Conservation (phyloP, 225 moss, liverwort and hornwort species). For the Asterella californica region DNA sequence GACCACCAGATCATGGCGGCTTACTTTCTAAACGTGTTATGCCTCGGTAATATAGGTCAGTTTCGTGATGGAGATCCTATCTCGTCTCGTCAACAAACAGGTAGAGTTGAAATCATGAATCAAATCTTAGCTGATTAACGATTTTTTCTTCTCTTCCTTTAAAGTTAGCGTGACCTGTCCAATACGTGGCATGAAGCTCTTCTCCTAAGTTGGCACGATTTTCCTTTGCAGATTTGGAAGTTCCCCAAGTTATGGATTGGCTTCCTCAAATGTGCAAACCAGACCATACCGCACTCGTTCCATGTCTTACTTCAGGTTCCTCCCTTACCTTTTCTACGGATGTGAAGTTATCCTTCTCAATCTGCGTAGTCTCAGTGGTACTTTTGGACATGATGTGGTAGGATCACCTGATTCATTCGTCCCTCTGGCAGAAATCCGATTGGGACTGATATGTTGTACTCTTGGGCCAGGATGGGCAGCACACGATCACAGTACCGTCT, state of each 20-base stretch:
- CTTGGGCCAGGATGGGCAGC: constrained; percentile 11
- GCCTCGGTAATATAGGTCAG: constrained; percentile 58
- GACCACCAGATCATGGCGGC: not conserved
- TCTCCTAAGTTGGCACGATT: not conserved
- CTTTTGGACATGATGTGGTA: not conserved
- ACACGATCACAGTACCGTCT: constrained; percentile 9
- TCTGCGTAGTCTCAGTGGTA: not conserved
- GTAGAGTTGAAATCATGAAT: constrained; percentile 27
- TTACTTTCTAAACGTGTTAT: not conserved
- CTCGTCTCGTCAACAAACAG: constrained; percentile 96
- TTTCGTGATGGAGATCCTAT: constrained; percentile 99
- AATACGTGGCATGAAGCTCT: too few relatives aligned
- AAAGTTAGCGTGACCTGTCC: not conserved
- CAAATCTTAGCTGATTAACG: not conserved
- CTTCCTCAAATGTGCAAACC: constrained; percentile 95
- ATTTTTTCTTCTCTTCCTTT: not conserved
- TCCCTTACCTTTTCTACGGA: not conserved
- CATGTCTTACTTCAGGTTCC: constrained; percentile 91
- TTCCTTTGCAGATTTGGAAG: constrained; percentile 86
- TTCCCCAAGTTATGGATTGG: constrained; percentile 99
- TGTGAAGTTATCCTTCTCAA: not conserved
- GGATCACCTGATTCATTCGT: constrained; percentile 7
- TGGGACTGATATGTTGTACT: constrained; percentile 2
- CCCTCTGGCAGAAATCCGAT: constrained; percentile 3
- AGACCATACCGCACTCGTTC: constrained; percentile 95